phyloP scores from a whole-genome alignment of 257 asterid genomes.

The Leonotis leonurus region DNA sequence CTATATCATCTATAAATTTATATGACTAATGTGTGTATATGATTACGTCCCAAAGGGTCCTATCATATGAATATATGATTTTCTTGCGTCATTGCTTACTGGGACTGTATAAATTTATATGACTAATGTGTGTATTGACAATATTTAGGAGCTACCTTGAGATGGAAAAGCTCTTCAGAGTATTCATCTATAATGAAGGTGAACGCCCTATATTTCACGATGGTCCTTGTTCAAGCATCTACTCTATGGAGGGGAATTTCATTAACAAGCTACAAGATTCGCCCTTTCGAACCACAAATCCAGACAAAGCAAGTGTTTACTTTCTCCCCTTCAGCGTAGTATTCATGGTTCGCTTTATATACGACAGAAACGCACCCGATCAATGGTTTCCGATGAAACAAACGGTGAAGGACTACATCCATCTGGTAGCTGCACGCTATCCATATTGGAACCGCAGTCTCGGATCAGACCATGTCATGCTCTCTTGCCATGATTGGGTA shows the following conservation, averaged over 20 bases:
- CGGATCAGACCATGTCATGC: slow-evolving; percentile 83
- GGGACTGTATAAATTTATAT: too few species aligned
- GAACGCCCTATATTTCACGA: slow-evolving; percentile 85
- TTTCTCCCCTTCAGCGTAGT: slow-evolving; percentile 82
- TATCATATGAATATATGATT: too few species aligned
- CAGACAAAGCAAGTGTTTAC: slow-evolving; percentile 56
- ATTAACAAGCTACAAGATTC: slow-evolving; percentile 60
- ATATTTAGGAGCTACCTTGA: slow-evolving; percentile 71
- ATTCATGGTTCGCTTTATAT: slow-evolving; percentile 74
- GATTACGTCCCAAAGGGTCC: too few species aligned
- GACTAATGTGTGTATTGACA: too few species aligned
- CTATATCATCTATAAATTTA: too few species aligned
- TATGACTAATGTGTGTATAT: too few species aligned
- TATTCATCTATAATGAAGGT: slow-evolving; percentile 82
- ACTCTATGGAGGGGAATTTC: slow-evolving; percentile 83
- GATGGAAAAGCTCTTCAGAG: slow-evolving; percentile 76
- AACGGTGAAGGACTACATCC: slow-evolving; percentile 51
- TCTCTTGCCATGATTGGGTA: slow-evolving; percentile 98
- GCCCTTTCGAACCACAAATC: slow-evolving; percentile 55
- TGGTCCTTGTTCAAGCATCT: slow-evolving; percentile 88
- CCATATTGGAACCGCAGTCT: slow-evolving; percentile 81
- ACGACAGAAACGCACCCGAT: slow-evolving; percentile 26
- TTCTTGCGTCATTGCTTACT: too few species aligned
- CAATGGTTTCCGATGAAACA: slow-evolving; percentile 78
- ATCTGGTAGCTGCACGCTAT: slow-evolving; percentile 41